These are phyloP conservation scores for Deinandra increscens DNA, from an alignment of 129 eudicot species.

Conservation along the genomic window DNA sequence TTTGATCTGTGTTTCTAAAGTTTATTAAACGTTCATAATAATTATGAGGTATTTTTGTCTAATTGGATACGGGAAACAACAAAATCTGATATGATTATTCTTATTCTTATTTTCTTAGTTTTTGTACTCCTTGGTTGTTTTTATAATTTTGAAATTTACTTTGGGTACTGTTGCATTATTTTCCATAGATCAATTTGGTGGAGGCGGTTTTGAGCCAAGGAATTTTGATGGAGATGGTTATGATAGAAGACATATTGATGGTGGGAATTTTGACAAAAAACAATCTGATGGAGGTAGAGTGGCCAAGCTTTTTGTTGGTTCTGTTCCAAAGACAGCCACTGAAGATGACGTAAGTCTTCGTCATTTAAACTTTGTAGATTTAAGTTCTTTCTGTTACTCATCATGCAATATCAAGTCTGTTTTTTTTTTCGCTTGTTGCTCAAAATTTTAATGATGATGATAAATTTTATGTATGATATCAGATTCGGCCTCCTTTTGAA, in stretches of 20 bases:
- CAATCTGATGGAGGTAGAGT: slow-evolving; percentile 37
- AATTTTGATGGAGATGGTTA: slow-evolving; percentile 34
- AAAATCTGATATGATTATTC: too few relatives aligned
- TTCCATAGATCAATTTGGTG: slow-evolving; percentile 27
- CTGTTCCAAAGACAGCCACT: slow-evolving; percentile 45
- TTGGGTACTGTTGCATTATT: not conserved
- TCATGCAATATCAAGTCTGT: too few relatives aligned
- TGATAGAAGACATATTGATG: slow-evolving; percentile 28
- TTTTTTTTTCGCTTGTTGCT: slow-evolving; percentile 1
- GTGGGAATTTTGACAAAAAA: slow-evolving; percentile 30
- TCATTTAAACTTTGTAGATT: not conserved
- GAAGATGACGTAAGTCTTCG: slow-evolving; percentile 38
- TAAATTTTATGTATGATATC: slow-evolving; percentile 23
- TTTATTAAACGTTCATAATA: too few relatives aligned
- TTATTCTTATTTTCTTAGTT: not conserved
- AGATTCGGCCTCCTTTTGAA: slow-evolving; percentile 93
- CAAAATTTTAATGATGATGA: slow-evolving; percentile 4
- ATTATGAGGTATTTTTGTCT: too few relatives aligned
- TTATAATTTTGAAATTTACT: not conserved
- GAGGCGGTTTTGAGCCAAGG: slow-evolving; percentile 35
- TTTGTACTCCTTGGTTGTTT: not conserved
- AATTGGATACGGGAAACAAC: too few relatives aligned
- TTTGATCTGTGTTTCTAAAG: not conserved
- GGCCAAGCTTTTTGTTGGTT: slow-evolving; percentile 46
- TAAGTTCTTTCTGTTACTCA: too few relatives aligned